These are phyloP conservation scores for Fonsecaea pedrosoi DNA, from an alignment of 2,329 filamentous ascomycete genomes.

Conservation along the genomic window DNA sequence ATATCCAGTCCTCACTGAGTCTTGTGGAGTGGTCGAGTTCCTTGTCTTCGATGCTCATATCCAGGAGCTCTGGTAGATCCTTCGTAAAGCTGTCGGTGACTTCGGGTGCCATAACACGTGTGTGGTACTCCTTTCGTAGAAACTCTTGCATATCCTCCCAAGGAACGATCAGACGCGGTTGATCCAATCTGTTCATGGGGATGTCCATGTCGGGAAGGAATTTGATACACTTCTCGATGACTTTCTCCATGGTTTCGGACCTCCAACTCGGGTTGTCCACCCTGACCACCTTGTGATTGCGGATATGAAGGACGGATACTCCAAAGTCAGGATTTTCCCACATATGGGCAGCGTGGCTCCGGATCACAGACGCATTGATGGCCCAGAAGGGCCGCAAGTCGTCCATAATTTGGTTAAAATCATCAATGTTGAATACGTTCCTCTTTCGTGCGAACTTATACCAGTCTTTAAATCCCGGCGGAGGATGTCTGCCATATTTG, in stretches of 20 bases:
- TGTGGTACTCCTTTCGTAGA: slow-evolving; percentile 56
- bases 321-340: slow-evolving; percentile 42
- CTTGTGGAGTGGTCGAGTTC: slow-evolving; percentile 34
- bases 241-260: slow-evolving; percentile 49
- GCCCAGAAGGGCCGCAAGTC: slow-evolving; percentile 50
- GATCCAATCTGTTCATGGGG: slow-evolving; percentile 69
- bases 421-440: slow-evolving; percentile 48
- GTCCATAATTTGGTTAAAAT: slow-evolving; percentile 49
- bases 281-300: slow-evolving; percentile 46
- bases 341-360: slow-evolving; percentile 46
- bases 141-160: slow-evolving; percentile 63
- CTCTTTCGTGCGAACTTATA: slow-evolving; percentile 48
- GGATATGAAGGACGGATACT: slow-evolving; percentile 45
- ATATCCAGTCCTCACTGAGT: slow-evolving; percentile 58
- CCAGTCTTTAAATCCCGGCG: slow-evolving; percentile 51
- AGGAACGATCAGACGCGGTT: slow-evolving; percentile 67
- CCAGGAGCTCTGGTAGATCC: slow-evolving; percentile 47
- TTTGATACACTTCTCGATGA: slow-evolving; percentile 60
- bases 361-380: slow-evolving; percentile 44
- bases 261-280: slow-evolving; percentile 51
- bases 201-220: slow-evolving; percentile 70
- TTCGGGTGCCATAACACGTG: slow-evolving; percentile 53
- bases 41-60: slow-evolving; percentile 36
- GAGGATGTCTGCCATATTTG: slow-evolving; percentile 49
- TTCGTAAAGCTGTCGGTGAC: slow-evolving; percentile 53